Base-by-base conservation (phyloP, 495 filamentous ascomycete species). In the Choiromyces venosus region DNA sequence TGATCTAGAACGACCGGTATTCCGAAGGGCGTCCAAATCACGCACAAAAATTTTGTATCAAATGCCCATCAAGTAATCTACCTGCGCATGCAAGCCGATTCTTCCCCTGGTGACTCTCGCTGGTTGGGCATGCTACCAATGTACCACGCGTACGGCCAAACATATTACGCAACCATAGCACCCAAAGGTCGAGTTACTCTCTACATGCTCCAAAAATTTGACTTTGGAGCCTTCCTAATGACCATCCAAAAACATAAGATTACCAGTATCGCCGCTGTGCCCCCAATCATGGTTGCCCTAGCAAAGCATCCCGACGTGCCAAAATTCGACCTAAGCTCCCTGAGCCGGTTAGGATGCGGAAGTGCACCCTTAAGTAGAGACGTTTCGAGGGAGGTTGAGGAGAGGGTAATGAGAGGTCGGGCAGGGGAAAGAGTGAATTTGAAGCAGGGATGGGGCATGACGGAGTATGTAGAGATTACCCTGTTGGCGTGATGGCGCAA, bases 361-460 rank as follows among this genome's bases (percentile, higher is more conserved):
- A 89, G 89, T 1, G 90, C 90, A 12, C 90, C 89, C 5, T 82
- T 92, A 69, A 73, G 74, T 33, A 79, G 71, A 65, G 80, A 79
- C 42, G 68, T 71, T 35, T 66, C 75, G 10, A 75, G 68, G 25
- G 83, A 84, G n/a, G 76, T 83, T n/a, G 83, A 85, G 66, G 25
- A 65, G 10, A 74, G 64, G 40, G 52, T 77, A 7, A 90, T 88
- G 69, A 91, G 93, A 79, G 93, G 91, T 0, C 94, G 91, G 88
- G 92, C 92, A 18, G 90, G 92, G 87, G 93, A 90, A 85, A 87
- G 77, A 70, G 83, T 86, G 42, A 40, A 64, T 33, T 39, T 73
- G 10, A 91, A 88, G 69, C 93, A 96, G 78, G 93, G 91, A 0
- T 96, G 91, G 90, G 93, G 93, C 8, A 92, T 94, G 89, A 94